Evolutionary conservation across 768 basidiomycete genomes (phyloP), one percentile per base, ranked within the genome.

Genomic region (Gautieria morchelliformis): DNA sequence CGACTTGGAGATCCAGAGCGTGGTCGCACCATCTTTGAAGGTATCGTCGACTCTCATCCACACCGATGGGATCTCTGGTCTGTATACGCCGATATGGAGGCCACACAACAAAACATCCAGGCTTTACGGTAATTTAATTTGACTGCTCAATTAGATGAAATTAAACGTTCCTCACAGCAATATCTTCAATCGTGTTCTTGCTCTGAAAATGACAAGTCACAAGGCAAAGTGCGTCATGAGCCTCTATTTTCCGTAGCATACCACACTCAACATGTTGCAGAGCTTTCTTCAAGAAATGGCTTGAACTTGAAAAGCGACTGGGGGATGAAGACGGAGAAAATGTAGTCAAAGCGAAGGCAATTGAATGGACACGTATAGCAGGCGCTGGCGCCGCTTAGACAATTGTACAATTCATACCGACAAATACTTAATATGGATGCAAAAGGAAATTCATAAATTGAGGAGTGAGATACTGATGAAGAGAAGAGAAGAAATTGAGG

Each of bases 251-350:
- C 59, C 39, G 64, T 54, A 54, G 48, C 63, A 33, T 54, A 11
- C 62, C 63, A 58, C 52, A 27, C 27, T 22, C 58, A 30, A 37
- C 9, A 14, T 9, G 49, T 12, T 58, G 10, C 47, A 93, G 91
- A 72, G 82, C 85, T 30, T 86, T 97, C 71, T 98, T 99, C 81
- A 99, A 99, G 72, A 97, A 97, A 70, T 96, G 94, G 91, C 75
- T 98, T 33, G 85, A 85, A 59, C 71, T 96, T 40, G 96, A 98
- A 69, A 82, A 81, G 63, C 80, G 82, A 62, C 72, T 93, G 58
- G 96, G 95, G 4, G 90, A 96, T 63, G 90, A 88, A 59, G 84
- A 85, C 44, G 93, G 93, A 19, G 84, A 81, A 27, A 78, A 80
- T 32, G 67, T 68, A 47, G 94, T 96, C 47, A 99, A 97, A 74